phyloP scores from a whole-genome alignment of 768 basidiomycete species.

The Suillus lakei region DNA sequence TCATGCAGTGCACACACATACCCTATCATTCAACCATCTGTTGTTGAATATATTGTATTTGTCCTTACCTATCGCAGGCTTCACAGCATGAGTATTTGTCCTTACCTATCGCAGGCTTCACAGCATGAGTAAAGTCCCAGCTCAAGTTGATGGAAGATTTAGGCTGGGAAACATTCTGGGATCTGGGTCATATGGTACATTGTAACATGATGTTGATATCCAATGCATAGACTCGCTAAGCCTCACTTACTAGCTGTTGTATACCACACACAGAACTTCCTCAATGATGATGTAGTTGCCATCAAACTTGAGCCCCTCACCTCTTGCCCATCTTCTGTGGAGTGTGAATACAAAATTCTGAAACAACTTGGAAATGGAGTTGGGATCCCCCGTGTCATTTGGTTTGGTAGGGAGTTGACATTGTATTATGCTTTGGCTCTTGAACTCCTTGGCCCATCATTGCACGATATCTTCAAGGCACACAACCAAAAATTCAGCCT shows the following conservation, averaged over 20 bases:
- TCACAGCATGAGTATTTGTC: no score
- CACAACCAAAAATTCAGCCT: slow-evolving; percentile 6
- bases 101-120: no score
- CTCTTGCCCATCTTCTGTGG: slow-evolving; percentile 1
- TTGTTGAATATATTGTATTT: no score
- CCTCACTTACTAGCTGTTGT: slow-evolving; percentile 4
- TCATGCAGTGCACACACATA: no score
- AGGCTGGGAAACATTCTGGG: slow-evolving; percentile 4
- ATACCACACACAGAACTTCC: background rate
- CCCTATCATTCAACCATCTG: no score
- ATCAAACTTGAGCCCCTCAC: no score
- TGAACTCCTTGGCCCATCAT: slow-evolving; percentile 9
- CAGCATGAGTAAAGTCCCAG: background rate
- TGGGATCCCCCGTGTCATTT: background rate
- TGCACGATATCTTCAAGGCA: slow-evolving; percentile 3
- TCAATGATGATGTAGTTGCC: no score
- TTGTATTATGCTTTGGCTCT: slow-evolving; percentile 9
- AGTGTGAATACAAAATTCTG: slow-evolving; percentile 1
- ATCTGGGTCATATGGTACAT: slow-evolving; percentile 10
- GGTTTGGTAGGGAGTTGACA: slow-evolving; percentile 3
- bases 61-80: no score
- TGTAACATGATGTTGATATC: background rate
- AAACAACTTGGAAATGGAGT: background rate
- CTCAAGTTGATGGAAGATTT: slow-evolving; percentile 9
- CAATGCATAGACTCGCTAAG: no score